A percentile compares a stretch with the other conserved stretches of the same genome.
phyloP scores from a whole-genome alignment of 257 asterid species.

The Capsicum baccatum region DNA sequence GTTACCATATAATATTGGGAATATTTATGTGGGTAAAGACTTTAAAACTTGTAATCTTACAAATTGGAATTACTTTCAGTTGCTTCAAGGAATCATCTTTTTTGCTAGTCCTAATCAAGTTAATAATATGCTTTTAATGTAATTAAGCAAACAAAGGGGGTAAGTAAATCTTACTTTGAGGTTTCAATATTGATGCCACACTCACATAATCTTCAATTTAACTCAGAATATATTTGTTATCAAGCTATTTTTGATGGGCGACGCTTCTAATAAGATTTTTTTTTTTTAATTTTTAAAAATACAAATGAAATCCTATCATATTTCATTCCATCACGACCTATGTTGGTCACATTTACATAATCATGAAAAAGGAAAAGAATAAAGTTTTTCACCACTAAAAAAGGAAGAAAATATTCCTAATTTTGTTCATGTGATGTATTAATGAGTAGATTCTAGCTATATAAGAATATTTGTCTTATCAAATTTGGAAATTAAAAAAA shows the following conservation, averaged over 20 bases:
- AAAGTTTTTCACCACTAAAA: neutral
- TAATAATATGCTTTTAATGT: neutral
- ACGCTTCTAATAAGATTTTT: too few species aligned
- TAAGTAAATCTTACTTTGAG: neutral
- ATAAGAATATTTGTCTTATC: too few species aligned
- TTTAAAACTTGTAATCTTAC: neutral
- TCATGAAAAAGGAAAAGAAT: neutral
- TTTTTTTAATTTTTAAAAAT: too few species aligned
- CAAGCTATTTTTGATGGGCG: too few species aligned
- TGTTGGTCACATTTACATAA: neutral
- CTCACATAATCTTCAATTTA: too few species aligned
- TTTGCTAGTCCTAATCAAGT: neutral
- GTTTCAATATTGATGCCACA: too few species aligned
- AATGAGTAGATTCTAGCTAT: neutral
- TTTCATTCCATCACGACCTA: too few species aligned
- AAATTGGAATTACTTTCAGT: neutral
- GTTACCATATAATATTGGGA: too few species aligned
- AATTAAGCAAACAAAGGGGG: neutral
- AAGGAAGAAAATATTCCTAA: neutral
- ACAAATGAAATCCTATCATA: too few species aligned
- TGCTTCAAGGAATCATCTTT: constrained; percentile 19
- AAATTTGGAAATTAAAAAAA: too few species aligned
- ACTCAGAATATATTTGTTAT: too few species aligned
- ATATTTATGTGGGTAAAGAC: too few species aligned
- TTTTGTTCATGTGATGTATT: neutral